Conservation (phyloP, 331 rosid species). For the Spiraea crenata region DNA sequence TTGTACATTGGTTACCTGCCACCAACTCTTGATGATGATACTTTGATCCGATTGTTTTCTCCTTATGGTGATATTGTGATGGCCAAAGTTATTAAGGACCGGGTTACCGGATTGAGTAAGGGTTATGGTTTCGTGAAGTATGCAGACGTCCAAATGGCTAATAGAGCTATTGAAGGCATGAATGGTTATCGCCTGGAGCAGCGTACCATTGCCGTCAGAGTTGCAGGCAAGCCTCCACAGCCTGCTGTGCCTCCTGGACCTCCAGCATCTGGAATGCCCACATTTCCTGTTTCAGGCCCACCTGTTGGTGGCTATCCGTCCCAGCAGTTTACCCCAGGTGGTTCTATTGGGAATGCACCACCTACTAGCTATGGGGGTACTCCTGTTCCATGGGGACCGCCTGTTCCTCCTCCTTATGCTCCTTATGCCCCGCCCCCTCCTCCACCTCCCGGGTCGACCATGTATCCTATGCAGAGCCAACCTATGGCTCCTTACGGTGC, state of each 20-base stretch:
- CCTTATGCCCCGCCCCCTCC: constrained; percentile 71
- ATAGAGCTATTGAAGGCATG: constrained; percentile 81
- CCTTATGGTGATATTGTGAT: constrained; percentile 95
- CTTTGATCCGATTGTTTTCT: constrained; percentile 76
- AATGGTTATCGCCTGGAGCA: constrained; percentile 92
- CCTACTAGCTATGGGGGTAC: constrained; percentile 56
- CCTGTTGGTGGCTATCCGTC: constrained; percentile 81
- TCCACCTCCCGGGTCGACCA: constrained; percentile 77
- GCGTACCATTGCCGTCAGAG: constrained; percentile 93
- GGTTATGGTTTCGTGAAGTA: constrained; percentile 97
- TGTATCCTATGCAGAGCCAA: constrained; percentile 79
- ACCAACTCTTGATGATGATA: constrained; percentile 89
- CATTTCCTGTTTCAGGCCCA: constrained; percentile 75
- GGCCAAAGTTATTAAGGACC: constrained; percentile 94
- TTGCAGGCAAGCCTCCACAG: constrained; percentile 98
- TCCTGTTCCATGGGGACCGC: constrained; percentile 97
- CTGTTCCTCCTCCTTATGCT: constrained; percentile 75
- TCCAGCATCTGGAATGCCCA: constrained; percentile 63
- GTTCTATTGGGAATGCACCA: constrained; percentile 68
- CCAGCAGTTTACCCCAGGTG: constrained; percentile 79
- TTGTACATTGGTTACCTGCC: constrained; percentile 95
- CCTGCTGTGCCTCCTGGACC: constrained; percentile 87
- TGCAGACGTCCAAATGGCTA: constrained; percentile 88
- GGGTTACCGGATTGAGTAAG: constrained; percentile 80
- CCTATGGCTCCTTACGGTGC: constrained; percentile 74